Base-by-base conservation (phyloP, 2,329 filamentous ascomycete species). In the Fusarium coicis region DNA sequence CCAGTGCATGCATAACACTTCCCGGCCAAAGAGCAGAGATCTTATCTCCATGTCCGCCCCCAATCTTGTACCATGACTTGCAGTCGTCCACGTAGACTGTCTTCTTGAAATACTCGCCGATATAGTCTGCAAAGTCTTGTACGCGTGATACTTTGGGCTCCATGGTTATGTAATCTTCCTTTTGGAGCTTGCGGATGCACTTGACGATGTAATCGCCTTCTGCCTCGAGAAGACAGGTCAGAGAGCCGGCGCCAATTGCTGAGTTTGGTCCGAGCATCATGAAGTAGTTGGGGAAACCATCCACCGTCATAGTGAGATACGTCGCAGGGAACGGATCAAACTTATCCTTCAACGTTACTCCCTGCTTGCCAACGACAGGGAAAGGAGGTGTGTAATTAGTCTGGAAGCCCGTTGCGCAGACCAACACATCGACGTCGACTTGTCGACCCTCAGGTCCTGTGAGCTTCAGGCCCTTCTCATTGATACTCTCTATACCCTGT, bases 1-100 rank as follows among this genome's bases (percentile, higher is more conserved):
- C 60, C 3, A 63, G 15, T 16, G 60, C 60, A n/a, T 63, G 60
- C 54, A 63, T 16, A 1, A 63, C 60, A 18, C 60, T 63, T 10
- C 60, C 60, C 0, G 60, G 60, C 60, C 60, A 63, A 14, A 63
- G 54, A 26, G 54, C 60, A 0, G 36, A 63, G 7, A 63, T 36
- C 36, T n/a, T 63, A 0, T 63, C 36, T 0, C 60, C 60, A 21
- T 23, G 8, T 28, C 60, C 60, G 2, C n/a, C 55, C 0, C 23
- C 55, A 2, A n/a, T 42, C 19, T 57, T 57, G 6, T 57, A 57
- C 55, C 55, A 57, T 3, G 55, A 57, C 14, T 57, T 57, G 8
- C 55, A 57, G 1, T 50, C 32, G 1, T 57, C 55, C 55, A 57
- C 37, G 4, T 57, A 57, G 4, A 57, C 55, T 4, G 55, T 57